Evolutionary conservation across 2,329 filamentous ascomycete species (phyloP).

Genomic region (Periconia sp.): DNA sequence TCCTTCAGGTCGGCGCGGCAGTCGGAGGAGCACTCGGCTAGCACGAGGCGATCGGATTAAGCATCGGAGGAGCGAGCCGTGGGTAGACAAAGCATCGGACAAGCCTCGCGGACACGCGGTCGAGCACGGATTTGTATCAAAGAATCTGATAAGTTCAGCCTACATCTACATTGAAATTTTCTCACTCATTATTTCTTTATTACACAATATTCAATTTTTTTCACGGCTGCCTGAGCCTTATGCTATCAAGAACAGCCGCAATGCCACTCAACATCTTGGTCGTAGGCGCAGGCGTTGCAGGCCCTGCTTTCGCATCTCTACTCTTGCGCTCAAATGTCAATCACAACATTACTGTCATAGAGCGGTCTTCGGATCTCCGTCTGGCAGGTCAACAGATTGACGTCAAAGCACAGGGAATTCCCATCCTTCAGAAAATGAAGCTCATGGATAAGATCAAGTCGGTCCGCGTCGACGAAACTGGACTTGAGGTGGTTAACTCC

Average conservation of each 20-base stretch:
- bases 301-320: constrained; percentile 56
- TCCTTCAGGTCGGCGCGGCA: too few species aligned
- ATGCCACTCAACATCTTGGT: constrained; percentile 36
- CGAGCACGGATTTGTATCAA: too few species aligned
- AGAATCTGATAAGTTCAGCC: too few species aligned
- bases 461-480: constrained; percentile 45
- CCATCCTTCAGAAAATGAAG: constrained; percentile 50
- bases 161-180: too few species aligned
- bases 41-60: too few species aligned
- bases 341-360: constrained; percentile 49
- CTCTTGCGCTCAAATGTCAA: constrained; percentile 49
- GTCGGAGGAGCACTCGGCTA: too few species aligned
- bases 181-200: neutral
- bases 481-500: constrained; percentile 43
- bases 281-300: constrained; percentile 33
- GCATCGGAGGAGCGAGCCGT: too few species aligned
- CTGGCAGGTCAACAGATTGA: constrained; percentile 54
- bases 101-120: too few species aligned
- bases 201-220: neutral
- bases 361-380: constrained; percentile 51
- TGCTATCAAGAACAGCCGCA: neutral
- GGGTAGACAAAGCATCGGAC: too few species aligned
- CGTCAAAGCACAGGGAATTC: constrained; percentile 50
- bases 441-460: constrained; percentile 43
- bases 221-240: neutral